These are phyloP conservation scores for Aspergillus transmontanensis DNA, from an alignment of 2,329 filamentous ascomycete species.

Conservation along the genomic window DNA sequence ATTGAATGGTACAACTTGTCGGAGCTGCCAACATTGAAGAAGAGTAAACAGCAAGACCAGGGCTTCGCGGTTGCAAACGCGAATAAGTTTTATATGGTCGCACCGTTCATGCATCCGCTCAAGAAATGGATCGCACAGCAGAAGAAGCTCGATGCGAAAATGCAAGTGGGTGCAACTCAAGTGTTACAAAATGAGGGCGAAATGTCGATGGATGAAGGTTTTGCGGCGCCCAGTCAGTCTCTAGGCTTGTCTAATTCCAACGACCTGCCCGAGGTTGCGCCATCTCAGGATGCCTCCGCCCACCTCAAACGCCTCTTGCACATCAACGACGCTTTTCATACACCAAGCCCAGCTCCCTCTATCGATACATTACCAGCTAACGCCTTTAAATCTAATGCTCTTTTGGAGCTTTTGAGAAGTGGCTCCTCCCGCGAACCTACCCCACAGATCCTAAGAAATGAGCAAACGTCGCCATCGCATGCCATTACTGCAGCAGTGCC, in stretches of 20 bases:
- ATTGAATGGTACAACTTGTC: conserved; percentile 93
- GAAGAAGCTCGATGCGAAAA: conserved; percentile 68
- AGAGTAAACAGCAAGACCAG: conserved; percentile 68
- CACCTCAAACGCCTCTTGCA: conserved; percentile 56
- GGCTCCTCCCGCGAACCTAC: conserved; percentile 35
- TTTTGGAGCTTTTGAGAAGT: conserved; percentile 59
- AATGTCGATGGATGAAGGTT: conserved; percentile 63
- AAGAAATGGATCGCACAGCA: conserved; percentile 91
- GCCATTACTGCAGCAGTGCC: conserved; percentile 56
- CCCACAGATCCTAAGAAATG: conserved; percentile 32
- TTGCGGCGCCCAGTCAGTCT: conserved; percentile 22
- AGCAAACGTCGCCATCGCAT: conserved; percentile 60
- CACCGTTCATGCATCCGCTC: conserved; percentile 81
- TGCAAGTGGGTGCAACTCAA: conserved; percentile 46
- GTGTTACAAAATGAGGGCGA: conserved; percentile 50
- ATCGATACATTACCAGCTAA: conserved; percentile 29
- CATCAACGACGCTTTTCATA: conserved; percentile 31
- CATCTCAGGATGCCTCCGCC: conserved; percentile 48
- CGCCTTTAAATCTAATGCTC: conserved; percentile 51
- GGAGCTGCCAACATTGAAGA: conserved; percentile 80
- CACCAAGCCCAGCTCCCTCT: conserved; percentile 15
- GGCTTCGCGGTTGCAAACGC: conserved; percentile 62
- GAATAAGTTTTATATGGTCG: conserved; percentile 98
- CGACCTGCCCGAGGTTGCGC: conserved; percentile 44
- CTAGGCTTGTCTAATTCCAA: conserved; percentile 33